These are phyloP conservation scores for Suillus spraguei DNA, from an alignment of 768 basidiomycete species.

Conservation along the genomic window DNA sequence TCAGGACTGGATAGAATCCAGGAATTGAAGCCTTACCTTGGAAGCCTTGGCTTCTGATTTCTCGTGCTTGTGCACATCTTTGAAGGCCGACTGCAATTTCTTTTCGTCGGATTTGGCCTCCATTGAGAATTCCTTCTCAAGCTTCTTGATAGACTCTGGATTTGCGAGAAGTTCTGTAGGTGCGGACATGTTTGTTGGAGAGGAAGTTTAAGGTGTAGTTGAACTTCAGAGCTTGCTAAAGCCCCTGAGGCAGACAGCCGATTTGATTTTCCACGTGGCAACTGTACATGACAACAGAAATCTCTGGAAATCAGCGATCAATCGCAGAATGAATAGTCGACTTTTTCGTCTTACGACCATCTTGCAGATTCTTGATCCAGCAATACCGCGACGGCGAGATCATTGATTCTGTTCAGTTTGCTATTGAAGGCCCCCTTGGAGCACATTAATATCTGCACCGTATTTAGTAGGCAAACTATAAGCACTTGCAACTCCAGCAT, in stretches of 20 bases:
- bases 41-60: conserved; percentile 53
- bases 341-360: background rate
- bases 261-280: background rate
- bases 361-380: background rate
- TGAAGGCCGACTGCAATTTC: conserved; percentile 52
- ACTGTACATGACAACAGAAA: background rate
- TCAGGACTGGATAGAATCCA: conserved; percentile 5
- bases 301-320: background rate
- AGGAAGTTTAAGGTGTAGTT: background rate
- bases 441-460: background rate
- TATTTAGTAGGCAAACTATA: background rate
- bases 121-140: conserved; percentile 47
- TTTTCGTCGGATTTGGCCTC: conserved; percentile 57
- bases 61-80: conserved; percentile 54
- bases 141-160: conserved; percentile 36
- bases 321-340: background rate
- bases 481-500: background rate
- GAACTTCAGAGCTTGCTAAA: background rate
- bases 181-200: conserved; percentile 25
- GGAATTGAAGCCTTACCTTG: conserved; percentile 40
- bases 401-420: conserved; percentile 1
- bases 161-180: conserved; percentile 20
- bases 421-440: background rate
- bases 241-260: background rate
- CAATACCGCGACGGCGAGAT: too few relatives aligned